Evolutionary conservation across 352 stramenopile species (phyloP).

Genomic region (Globisporangium paroecandrum): DNA sequence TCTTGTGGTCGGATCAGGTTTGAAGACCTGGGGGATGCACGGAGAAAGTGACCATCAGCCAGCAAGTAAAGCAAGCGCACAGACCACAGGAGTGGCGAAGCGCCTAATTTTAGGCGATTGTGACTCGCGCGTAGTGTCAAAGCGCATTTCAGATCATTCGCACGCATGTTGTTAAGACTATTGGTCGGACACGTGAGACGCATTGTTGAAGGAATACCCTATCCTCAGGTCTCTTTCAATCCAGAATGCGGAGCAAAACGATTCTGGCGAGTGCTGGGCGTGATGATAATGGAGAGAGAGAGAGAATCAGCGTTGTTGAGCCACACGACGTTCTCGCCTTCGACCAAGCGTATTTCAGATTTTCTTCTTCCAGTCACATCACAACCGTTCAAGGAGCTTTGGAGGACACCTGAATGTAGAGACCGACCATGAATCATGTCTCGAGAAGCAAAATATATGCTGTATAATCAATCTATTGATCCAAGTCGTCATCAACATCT

Average conservation of each 20-base stretch:
- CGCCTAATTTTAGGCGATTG: not conserved
- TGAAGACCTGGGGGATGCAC: not conserved
- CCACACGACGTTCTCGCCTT: not conserved
- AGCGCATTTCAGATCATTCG: too few species aligned
- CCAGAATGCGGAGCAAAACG: not conserved
- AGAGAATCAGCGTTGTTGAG: not conserved
- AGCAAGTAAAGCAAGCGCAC: not conserved
- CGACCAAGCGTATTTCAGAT: too few species aligned
- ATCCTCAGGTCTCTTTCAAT: not conserved
- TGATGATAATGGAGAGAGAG: not conserved
- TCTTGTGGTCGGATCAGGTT: not conserved
- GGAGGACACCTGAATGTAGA: conserved; percentile 3
- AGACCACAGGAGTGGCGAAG: not conserved
- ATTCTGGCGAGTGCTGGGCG: not conserved
- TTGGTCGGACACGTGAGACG: not conserved
- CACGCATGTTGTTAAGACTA: not conserved
- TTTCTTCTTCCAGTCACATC: not conserved
- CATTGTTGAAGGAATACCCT: not conserved
- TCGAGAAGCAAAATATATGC: conserved; percentile 3
- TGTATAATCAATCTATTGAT: conserved; percentile 9
- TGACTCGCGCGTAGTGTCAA: not conserved
- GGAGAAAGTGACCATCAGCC: not conserved
- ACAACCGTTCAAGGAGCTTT: not conserved
- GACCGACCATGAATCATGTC: not conserved
- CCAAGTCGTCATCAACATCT: not conserved